Evolutionary conservation across 2,329 filamentous ascomycete species (phyloP).

Genomic region (Fusarium vanettenii): DNA sequence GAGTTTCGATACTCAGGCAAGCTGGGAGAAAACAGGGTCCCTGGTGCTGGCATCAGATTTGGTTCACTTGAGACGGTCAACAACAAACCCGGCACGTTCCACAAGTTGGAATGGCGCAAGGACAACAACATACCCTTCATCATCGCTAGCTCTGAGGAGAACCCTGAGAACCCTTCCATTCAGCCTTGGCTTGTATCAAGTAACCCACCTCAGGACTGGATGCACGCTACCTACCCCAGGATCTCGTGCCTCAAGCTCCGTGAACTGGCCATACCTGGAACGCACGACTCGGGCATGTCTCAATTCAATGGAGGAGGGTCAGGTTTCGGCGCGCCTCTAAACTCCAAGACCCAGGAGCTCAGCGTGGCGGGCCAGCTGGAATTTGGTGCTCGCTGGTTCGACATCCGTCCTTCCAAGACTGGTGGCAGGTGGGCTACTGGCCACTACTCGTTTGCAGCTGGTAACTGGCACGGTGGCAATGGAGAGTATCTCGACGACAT

Average conservation of each 20-base stretch:
- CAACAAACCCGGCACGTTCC: background rate
- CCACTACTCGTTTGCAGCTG: background rate
- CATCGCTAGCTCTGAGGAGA: background rate
- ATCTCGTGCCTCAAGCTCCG: background rate
- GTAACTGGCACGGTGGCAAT: background rate
- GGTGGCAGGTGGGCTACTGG: background rate
- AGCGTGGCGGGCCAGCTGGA: background rate
- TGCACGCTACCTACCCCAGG: background rate
- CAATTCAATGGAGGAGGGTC: background rate
- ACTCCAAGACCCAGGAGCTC: background rate
- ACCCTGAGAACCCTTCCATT: background rate
- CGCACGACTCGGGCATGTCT: background rate
- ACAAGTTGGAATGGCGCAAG: background rate
- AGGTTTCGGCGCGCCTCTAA: background rate
- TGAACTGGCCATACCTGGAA: background rate
- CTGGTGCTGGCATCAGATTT: background rate
- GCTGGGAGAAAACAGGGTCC: background rate
- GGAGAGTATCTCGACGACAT: background rate
- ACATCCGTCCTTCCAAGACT: background rate
- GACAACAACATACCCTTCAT: background rate
- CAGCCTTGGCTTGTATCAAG: background rate
- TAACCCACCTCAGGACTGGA: background rate
- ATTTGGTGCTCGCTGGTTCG: background rate
- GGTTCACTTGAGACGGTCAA: background rate
- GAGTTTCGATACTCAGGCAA: background rate